These are phyloP conservation scores for Alternaria metachromatica DNA, from an alignment of 2,329 filamentous ascomycete genomes.

Conservation along the genomic window DNA sequence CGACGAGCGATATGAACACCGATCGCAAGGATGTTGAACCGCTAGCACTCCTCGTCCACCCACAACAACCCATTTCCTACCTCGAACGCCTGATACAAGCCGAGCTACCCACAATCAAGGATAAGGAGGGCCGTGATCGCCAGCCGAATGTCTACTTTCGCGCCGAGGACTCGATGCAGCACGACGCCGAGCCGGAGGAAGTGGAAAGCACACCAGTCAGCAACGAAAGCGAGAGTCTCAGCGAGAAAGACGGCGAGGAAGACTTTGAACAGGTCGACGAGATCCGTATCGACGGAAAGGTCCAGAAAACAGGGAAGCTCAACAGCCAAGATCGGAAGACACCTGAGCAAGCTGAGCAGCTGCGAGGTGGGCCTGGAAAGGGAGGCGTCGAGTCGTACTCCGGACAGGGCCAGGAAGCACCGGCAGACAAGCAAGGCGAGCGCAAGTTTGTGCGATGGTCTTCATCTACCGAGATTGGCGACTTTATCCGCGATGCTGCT, in stretches of 20 bases:
- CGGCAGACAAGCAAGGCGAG: slow-evolving; percentile 50
- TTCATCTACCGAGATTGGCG: slow-evolving; percentile 85
- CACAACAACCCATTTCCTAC: slow-evolving; percentile 89
- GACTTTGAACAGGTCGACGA: slow-evolving; percentile 58
- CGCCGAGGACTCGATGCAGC: slow-evolving; percentile 75
- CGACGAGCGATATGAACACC: slow-evolving; percentile 64
- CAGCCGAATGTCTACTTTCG: slow-evolving; percentile 79
- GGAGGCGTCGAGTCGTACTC: slow-evolving; percentile 74
- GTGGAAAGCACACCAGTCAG: slow-evolving; percentile 34
- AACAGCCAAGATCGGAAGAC: slow-evolving; percentile 33
- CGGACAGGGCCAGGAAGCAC: slow-evolving; percentile 69
- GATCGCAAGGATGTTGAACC: slow-evolving; percentile 79
- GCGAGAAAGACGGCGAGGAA: slow-evolving; percentile 44
- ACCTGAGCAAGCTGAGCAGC: slow-evolving; percentile 38
- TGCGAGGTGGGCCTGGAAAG: slow-evolving; percentile 59
- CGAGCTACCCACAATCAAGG: slow-evolving; percentile 74
- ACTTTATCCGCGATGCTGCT: slow-evolving; percentile 91
- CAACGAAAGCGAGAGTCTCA: slow-evolving; percentile 31
- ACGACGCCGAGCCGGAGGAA: slow-evolving; percentile 52
- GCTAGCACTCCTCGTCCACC: slow-evolving; percentile 83
- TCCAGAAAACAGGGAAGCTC: slow-evolving; percentile 54
- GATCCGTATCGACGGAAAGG: slow-evolving; percentile 58
- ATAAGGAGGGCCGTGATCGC: slow-evolving; percentile 68
- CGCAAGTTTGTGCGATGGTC: slow-evolving; percentile 85
- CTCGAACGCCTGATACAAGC: slow-evolving; percentile 88